Evolutionary conservation across 2,329 filamentous ascomycete genomes (phyloP).

Genomic region (Talaromyces piceae): DNA sequence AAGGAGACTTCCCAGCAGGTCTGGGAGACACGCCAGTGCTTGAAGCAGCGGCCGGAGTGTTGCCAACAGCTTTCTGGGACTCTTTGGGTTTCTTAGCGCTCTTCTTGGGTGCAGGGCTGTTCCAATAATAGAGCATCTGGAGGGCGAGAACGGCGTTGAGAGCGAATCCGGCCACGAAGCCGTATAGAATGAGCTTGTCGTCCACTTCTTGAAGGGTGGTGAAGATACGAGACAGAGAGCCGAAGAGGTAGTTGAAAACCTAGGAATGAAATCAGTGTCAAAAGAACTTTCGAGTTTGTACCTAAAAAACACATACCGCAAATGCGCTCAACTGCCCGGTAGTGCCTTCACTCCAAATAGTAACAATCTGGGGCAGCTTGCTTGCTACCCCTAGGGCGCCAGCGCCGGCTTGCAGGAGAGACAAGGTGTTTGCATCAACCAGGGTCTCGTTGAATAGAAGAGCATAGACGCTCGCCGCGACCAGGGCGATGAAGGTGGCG

Average conservation of each 20-base stretch:
- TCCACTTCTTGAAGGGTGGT: conserved; percentile 96
- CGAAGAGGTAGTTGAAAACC: conserved; percentile 97
- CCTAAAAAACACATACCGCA: conserved; percentile 54
- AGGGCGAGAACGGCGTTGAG: conserved; percentile 78
- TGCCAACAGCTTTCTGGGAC: conserved; percentile 19
- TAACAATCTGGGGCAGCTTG: conserved; percentile 88
- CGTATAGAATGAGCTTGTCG: conserved; percentile 91
- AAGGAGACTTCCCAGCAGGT: conserved; percentile 42
- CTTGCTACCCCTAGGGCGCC: conserved; percentile 76
- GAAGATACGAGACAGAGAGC: conserved; percentile 90
- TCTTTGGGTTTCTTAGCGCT: conserved; percentile 29
- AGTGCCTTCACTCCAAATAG: conserved; percentile 75
- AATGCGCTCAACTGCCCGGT: conserved; percentile 97
- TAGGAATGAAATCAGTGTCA: conserved; percentile 31
- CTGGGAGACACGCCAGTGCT: conserved; percentile 38
- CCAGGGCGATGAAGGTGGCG: conserved; percentile 67
- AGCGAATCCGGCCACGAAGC: conserved; percentile 84
- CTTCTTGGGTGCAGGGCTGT: conserved; percentile 38
- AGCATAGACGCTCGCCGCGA: conserved; percentile 62
- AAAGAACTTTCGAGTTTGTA: not conserved
- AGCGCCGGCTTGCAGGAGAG: conserved; percentile 73
- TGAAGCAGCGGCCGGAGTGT: conserved; percentile 15
- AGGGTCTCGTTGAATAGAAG: conserved; percentile 59
- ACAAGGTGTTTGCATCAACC: conserved; percentile 59
- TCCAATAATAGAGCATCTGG: conserved; percentile 98